A percentile compares a stretch with the other conserved stretches of the same genome.
phyloP scores from a whole-genome alignment of 2,329 filamentous ascomycete genomes.

The Colletotrichum eleusines region DNA sequence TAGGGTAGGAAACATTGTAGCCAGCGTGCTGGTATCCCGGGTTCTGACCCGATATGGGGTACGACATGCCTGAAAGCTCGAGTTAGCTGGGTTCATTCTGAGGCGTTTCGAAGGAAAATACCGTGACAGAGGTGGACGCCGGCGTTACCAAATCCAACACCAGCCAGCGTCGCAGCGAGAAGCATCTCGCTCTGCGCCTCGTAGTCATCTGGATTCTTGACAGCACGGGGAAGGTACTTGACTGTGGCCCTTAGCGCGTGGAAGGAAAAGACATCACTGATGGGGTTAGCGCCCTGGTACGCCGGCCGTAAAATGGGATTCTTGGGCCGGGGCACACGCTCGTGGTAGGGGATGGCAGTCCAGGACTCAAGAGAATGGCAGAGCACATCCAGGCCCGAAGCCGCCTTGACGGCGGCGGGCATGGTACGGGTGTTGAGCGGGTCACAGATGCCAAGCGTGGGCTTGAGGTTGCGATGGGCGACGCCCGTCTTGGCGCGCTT shows the following conservation, averaged over 20 bases:
- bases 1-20: slow-evolving; percentile 61
- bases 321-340: slow-evolving; percentile 83
- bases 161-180: slow-evolving; percentile 91
- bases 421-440: slow-evolving; percentile 95
- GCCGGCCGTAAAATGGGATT: slow-evolving; percentile 94
- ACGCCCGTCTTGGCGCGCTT: slow-evolving; percentile 96
- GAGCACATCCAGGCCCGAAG: slow-evolving; percentile 92
- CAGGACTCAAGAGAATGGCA: slow-evolving; percentile 97
- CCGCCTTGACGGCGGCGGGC: slow-evolving; percentile 92
- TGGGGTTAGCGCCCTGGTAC: slow-evolving; percentile 97
- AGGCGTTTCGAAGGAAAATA: slow-evolving; percentile 48
- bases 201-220: slow-evolving; percentile 87
- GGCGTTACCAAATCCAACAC: slow-evolving; percentile 97
- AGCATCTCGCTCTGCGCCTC: slow-evolving; percentile 98
- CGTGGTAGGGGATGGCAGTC: slow-evolving; percentile 95
- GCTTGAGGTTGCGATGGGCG: slow-evolving; percentile 94
- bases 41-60: slow-evolving; percentile 96
- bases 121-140: slow-evolving; percentile 85
- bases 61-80: slow-evolving; percentile 81
- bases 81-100: slow-evolving; percentile 4
- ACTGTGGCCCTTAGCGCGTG: slow-evolving; percentile 85
- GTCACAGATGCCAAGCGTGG: slow-evolving; percentile 88
- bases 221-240: slow-evolving; percentile 91
- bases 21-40: slow-evolving; percentile 62
- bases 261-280: slow-evolving; percentile 96